These are phyloP conservation scores for Prunus mume DNA, from an alignment of 306 rosid genomes.

Conservation along the genomic window DNA sequence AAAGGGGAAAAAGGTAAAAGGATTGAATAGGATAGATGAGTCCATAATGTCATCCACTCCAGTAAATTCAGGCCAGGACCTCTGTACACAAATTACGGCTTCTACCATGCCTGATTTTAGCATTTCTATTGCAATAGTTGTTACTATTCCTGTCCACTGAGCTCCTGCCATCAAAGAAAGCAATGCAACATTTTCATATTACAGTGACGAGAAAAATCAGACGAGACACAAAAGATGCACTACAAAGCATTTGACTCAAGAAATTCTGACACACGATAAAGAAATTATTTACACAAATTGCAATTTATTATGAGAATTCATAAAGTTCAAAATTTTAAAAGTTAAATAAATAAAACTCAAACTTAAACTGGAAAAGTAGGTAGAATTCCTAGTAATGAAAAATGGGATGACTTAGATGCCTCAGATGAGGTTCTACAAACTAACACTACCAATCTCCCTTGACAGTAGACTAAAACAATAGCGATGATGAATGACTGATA, in stretches of 20 bases:
- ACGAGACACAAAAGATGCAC: background rate
- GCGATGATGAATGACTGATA: background rate
- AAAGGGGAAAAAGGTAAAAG: slow-evolving; percentile 7
- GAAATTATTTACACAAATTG: background rate
- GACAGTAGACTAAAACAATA: background rate
- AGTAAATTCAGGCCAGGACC: slow-evolving; percentile 41
- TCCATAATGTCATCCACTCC: slow-evolving; percentile 1
- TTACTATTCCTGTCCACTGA: slow-evolving; percentile 98
- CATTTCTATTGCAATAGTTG: slow-evolving; percentile 95
- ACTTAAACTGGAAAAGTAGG: background rate
- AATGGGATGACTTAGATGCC: background rate
- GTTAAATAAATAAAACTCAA: background rate
- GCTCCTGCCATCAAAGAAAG: slow-evolving; percentile 57
- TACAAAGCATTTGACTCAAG: background rate
- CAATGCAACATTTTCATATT: background rate
- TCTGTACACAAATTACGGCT: slow-evolving; percentile 93
- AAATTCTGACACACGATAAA: background rate
- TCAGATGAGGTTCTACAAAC: background rate
- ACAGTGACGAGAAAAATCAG: background rate
- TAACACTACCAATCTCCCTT: background rate
- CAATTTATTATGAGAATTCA: background rate
- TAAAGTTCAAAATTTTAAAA: background rate
- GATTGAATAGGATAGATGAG: background rate
- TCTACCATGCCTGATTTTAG: slow-evolving; percentile 96
- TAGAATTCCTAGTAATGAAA: background rate